Evolutionary conservation across 1,284 basidiomycete genomes (phyloP), one percentile per base, ranked within the genome.

Genomic region (Ustilago sp.): DNA sequence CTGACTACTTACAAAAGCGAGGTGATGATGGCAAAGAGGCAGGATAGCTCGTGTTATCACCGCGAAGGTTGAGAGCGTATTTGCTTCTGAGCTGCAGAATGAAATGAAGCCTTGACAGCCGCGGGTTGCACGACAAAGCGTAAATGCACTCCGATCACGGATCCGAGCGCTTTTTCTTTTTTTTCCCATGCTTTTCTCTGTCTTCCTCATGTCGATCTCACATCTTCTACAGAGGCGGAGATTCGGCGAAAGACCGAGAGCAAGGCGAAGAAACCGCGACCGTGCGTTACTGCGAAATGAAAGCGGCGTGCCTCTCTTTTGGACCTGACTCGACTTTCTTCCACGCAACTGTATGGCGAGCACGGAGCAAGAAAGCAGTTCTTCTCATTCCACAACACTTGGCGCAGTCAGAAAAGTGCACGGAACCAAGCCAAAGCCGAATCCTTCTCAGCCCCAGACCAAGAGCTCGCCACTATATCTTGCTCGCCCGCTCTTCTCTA

Each of bases 191-290:
- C 23, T 28, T 28, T 28, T 28, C 23, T 9, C 31, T 36, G 50
- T 53, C n/a, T 3, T 5, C 5, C 19, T 31, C 11, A 1, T 12
- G 39, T n/a, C 57, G 58, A 54, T 66, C 69, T 71, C 7, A 71
- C 69, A 71, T 23, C 4, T n/a, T 13, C 11, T 0, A 31, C 32
- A 31, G 23, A 19, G 15, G n/a, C 65, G 71, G 71, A 28, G 35
- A 62, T 64, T 68, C 65, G 71, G 65, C 71, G 71, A 74, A 68
- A 68, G 12, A 41, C 71, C 71, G 62, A 58, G 36, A 31, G 38
- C 3, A 34, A 32, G 35, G 19, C 38, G n/a, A 23, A 47, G 50
- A 28, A 56, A 28, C 43, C 17, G 39, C 32, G 19, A 58, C 50
- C 62, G 68, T 70, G 63, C 59, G 39, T 50, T 48, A 41, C 17